These are phyloP conservation scores for Phytophthora sansomeana DNA, from an alignment of 352 stramenopile species.

Conservation along the genomic window DNA sequence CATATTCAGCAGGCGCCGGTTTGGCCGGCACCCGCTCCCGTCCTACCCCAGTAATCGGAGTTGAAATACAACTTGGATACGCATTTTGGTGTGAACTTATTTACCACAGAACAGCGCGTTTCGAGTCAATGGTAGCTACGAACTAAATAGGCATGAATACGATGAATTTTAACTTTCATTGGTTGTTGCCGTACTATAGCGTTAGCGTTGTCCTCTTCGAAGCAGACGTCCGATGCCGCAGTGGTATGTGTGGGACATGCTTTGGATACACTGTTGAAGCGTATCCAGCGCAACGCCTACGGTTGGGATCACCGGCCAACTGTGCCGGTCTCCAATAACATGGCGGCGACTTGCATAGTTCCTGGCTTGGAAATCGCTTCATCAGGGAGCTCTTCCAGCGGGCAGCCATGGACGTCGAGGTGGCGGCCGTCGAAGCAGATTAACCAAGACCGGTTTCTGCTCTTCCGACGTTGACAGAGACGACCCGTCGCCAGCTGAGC, in stretches of 20 bases:
- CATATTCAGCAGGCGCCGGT: slow-evolving; percentile 21
- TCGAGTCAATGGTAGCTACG: slow-evolving; percentile 3
- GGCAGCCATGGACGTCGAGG: background rate
- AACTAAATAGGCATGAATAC: slow-evolving; percentile 20
- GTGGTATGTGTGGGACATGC: slow-evolving; percentile 4
- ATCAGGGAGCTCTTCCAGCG: too few relatives aligned
- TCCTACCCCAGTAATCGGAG: slow-evolving; percentile 32
- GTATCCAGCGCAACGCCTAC: too few relatives aligned
- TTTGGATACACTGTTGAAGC: slow-evolving; percentile 14
- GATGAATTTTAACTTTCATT: slow-evolving; percentile 19
- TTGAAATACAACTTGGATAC: slow-evolving; percentile 42
- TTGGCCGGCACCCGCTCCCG: slow-evolving; percentile 21
- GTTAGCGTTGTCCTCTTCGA: background rate
- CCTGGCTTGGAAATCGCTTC: too few relatives aligned
- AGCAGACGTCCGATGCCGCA: background rate
- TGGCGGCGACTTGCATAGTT: too few relatives aligned
- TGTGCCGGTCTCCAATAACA: too few relatives aligned
- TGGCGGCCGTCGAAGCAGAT: background rate
- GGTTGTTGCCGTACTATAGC: too few relatives aligned
- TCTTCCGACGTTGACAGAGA: slow-evolving; percentile 2
- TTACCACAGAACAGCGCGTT: slow-evolving; percentile 25
- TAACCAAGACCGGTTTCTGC: background rate
- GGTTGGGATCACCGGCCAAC: too few relatives aligned
- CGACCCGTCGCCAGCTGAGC: too few relatives aligned
- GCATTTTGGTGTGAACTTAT: slow-evolving; percentile 35